phyloP scores from a whole-genome alignment of 2,329 filamentous ascomycete species.

The Fusarium sublunatum region DNA sequence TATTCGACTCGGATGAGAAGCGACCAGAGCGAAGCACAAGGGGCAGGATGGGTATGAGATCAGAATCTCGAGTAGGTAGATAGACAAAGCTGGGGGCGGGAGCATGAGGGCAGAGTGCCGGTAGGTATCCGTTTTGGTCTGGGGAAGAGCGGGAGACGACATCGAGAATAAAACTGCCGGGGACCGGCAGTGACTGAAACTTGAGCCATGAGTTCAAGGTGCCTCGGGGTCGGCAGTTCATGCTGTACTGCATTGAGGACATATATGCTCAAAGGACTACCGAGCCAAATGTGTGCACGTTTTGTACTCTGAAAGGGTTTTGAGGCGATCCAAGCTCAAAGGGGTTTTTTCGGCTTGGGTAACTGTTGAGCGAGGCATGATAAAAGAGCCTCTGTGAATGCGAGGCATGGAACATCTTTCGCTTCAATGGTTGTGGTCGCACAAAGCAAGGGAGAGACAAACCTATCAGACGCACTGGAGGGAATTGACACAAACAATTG shows the following conservation, averaged over 20 bases:
- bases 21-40: constrained; percentile 1
- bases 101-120: neutral
- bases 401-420: neutral
- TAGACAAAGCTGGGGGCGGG: constrained; percentile 2
- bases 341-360: neutral
- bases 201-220: neutral
- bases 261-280: constrained; percentile 6
- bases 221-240: constrained; percentile 9
- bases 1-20: constrained; percentile 1
- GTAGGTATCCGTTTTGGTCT: constrained; percentile 6
- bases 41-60: constrained; percentile 6
- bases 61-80: neutral
- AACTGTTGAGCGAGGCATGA: neutral
- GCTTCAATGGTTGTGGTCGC: neutral
- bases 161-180: constrained; percentile 9
- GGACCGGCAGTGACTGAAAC: constrained; percentile 20
- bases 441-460: constrained; percentile 8
- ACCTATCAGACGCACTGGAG: no score
- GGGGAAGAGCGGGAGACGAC: constrained; percentile 7
- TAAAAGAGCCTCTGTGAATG: neutral
- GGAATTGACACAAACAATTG: no score
- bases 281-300: constrained; percentile 1
- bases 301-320: neutral
- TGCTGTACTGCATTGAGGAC: constrained; percentile 1
- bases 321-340: neutral